phyloP scores from a whole-genome alignment of 306 rosid genomes.

The Inga oerstediana region DNA sequence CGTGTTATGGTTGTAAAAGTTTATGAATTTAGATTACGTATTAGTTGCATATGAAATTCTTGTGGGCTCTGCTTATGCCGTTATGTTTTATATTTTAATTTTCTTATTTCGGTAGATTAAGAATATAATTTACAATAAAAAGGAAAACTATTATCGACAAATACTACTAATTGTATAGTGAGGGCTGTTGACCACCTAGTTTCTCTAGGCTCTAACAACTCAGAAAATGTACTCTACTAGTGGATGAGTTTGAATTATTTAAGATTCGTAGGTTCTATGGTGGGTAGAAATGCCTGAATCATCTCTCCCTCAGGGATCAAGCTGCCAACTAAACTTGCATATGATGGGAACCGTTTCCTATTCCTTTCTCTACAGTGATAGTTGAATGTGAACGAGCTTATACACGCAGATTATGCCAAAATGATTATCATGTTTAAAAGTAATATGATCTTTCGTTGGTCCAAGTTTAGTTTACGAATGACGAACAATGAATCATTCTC shows the following conservation, averaged over 20 bases:
- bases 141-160: neutral
- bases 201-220: neutral
- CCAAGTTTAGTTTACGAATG: neutral
- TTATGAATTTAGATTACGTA: conserved; percentile 6
- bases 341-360: neutral
- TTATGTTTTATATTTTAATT: neutral
- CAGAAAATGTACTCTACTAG: neutral
- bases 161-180: neutral
- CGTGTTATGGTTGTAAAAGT: neutral
- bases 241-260: neutral
- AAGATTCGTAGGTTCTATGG: neutral
- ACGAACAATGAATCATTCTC: neutral
- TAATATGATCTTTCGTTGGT: neutral
- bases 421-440: neutral
- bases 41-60: neutral
- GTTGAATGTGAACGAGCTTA: neutral
- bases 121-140: neutral
- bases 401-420: neutral
- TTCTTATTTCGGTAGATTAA: neutral
- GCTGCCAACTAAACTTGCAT: neutral
- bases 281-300: neutral
- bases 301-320: neutral
- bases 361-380: neutral
- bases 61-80: neutral
- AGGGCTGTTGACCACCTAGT: neutral